Evolutionary conservation across 805 yeast species (phyloP), one percentile per base, ranked within the genome.

Genomic region (Yamadazyma nakazawae): DNA sequence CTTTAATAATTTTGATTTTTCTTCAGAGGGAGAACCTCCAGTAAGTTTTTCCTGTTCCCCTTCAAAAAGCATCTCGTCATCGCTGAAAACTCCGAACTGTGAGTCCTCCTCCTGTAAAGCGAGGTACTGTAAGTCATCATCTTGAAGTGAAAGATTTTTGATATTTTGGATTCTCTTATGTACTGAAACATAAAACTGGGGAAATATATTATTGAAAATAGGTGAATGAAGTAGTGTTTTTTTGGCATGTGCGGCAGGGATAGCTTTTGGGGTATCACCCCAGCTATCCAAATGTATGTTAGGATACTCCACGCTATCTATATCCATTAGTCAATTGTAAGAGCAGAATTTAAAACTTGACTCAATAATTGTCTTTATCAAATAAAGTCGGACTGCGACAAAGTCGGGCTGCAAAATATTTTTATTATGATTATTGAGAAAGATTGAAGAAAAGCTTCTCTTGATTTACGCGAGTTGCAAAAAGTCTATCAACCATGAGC

Each of bases 211-310:
- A 21, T 57, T 54, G 25, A 74, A 56, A 1, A 69, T 56, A 2
- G 80, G 76, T 14, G 78, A 68, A 14, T 65, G 64, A 31, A 72
- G 53, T n/a, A 76, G 50, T 11, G 74, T 70, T 47, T 67, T 65
- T 50, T 66, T 67, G 32, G 64, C 46, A 40, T 57, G 66, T 7
- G 47, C 13, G 3, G 24, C 19, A 1, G 43, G 34, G 8, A 14
- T 17, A 0, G 52, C 45, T 14, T 52, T 44, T 1, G 19, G 25
- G 16, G 18, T 19, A 11, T 40, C 31, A 21, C 40, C 42, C 24
- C 13, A 18, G 6, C 14, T 12, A 5, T 42, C 42, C 9, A 42
- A 13, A 26, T 44, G 45, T 3, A 52, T 39, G 37, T 52, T 47
- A 28, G 45, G 28, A 31, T 49, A 52, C 42, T 49, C 50, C 12